Evolutionary conservation across 192 early-diverging fungal genomes (phyloP), one percentile per base, ranked within the genome.

Genomic region (Coemansia sp.): DNA sequence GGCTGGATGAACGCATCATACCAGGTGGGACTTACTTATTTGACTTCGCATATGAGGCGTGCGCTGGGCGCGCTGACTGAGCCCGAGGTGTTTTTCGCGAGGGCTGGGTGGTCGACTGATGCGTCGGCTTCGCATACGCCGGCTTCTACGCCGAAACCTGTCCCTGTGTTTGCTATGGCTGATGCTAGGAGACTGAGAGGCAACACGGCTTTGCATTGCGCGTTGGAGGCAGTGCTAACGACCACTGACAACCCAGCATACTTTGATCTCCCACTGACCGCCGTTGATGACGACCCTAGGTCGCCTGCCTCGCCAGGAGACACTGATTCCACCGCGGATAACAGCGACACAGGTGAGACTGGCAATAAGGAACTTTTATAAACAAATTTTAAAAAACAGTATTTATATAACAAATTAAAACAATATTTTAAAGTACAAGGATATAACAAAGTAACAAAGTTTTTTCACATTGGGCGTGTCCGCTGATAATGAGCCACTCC

Each of bases 1-100:
- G 97, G 97, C 13, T 98, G 97, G 97, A 98, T 98, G 97, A 98
- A 98, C 70, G 93, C 96, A 8, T 91, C 89, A 33, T 91, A 91
- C 77, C 91, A 95, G 80, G 88, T 95, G 8, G 96, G 96, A 18
- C 75, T 96, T 38, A 87, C 82, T 2, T 93, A 93, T 66, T 78
- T 97, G 65, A 91, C 87, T 15, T 76, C 81, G 18, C 86, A 88
- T 54, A 87, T 93, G 88, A 77, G 89, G 18, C 88, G 96, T 31
- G 93, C 93, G 0, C 75, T 97, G 49, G 96, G 94, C 20, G 84
- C 85, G 38, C 86, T 93, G 69, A 91, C 91, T 5, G 84, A 81
- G 40, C 92, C 93, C 5, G 89, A 92, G 65, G 73, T 86, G 55
- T 86, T 92, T 33, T 94, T 94, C 75, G 66, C 68, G 22, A 82